Conservation (phyloP, 805 yeast genomes). For the Clavispora vitiphila region DNA sequence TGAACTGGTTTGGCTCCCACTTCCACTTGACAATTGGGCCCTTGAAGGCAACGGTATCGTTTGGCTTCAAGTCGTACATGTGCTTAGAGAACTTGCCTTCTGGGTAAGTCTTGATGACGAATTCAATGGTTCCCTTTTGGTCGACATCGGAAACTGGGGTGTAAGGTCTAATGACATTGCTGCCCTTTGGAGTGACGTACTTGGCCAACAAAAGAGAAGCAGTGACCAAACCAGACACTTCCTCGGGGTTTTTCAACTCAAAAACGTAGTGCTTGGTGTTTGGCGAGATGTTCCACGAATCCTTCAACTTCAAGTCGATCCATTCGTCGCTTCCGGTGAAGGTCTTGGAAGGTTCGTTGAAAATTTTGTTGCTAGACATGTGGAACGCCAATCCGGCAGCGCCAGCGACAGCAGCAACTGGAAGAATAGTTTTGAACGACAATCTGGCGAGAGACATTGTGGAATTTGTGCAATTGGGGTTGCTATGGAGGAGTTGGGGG, state of each 20-base stretch:
- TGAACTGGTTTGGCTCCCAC: constrained; percentile 82
- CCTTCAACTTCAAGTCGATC: constrained; percentile 61
- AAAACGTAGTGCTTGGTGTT: constrained; percentile 70
- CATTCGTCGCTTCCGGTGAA: constrained; percentile 64
- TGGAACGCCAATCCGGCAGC: constrained; percentile 30
- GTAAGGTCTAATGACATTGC: constrained; percentile 79
- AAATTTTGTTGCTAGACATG: constrained; percentile 21
- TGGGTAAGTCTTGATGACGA: constrained; percentile 80
- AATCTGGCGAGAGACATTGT: constrained; percentile 20
- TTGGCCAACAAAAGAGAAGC: constrained; percentile 83
- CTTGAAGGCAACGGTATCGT: constrained; percentile 84
- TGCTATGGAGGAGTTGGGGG: not conserved
- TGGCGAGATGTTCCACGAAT: constrained; percentile 45
- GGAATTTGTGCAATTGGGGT: not conserved
- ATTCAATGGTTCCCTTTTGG: constrained; percentile 67
- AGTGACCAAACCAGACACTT: constrained; percentile 67
- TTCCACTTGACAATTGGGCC: constrained; percentile 93
- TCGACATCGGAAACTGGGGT: constrained; percentile 79
- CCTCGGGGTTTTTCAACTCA: constrained; percentile 60
- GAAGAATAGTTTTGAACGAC: constrained; percentile 23
- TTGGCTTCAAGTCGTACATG: constrained; percentile 61
- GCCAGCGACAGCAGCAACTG: constrained; percentile 30
- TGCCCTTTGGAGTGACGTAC: constrained; percentile 77
- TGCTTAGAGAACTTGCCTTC: constrained; percentile 81
- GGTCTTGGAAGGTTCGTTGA: constrained; percentile 39